These are phyloP conservation scores for Wickerhamomyces sydowiorum DNA, from an alignment of 805 yeast species.

Conservation along the genomic window DNA sequence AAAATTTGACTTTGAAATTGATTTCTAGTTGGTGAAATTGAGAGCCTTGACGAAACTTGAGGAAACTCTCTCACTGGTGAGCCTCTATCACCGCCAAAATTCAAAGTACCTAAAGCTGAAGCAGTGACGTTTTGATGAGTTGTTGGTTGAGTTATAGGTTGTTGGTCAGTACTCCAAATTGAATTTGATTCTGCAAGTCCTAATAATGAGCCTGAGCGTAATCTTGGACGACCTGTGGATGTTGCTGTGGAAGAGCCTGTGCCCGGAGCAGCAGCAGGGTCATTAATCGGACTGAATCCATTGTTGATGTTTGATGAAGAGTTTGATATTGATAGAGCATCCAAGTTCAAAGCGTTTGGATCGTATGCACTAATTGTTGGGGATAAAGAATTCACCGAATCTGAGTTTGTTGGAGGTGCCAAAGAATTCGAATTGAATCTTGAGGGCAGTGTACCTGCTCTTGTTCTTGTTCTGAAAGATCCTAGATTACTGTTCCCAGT, in stretches of 20 bases:
- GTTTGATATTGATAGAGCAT: constrained; percentile 14
- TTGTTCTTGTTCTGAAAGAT: constrained; percentile 46
- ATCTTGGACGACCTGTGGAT: constrained; percentile 26
- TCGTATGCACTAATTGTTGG: constrained; percentile 15
- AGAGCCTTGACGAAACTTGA: not conserved
- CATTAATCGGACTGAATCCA: constrained; percentile 16
- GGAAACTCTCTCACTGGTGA: not conserved
- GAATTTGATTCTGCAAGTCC: constrained; percentile 36
- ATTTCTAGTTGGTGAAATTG: constrained; percentile 13
- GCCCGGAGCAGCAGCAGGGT: constrained; percentile 11
- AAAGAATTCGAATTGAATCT: constrained; percentile 33
- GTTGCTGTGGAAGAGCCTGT: constrained; percentile 2
- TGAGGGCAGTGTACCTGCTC: constrained; percentile 80
- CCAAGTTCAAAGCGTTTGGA: constrained; percentile 16
- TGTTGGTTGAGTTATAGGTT: not conserved
- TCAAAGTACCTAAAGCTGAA: not conserved
- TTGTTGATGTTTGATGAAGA: constrained; percentile 14
- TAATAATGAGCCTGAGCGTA: constrained; percentile 51
- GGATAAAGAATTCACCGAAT: constrained; percentile 14
- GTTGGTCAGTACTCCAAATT: constrained; percentile 53
- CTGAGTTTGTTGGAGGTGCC: constrained; percentile 12
- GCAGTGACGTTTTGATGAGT: not conserved
- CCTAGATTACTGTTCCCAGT: constrained; percentile 29
- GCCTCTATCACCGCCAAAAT: not conserved
- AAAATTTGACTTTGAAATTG: constrained; percentile 6